Conservation (phyloP, 371 early-diverging fungal species). For the Mortierella sp. region DNA sequence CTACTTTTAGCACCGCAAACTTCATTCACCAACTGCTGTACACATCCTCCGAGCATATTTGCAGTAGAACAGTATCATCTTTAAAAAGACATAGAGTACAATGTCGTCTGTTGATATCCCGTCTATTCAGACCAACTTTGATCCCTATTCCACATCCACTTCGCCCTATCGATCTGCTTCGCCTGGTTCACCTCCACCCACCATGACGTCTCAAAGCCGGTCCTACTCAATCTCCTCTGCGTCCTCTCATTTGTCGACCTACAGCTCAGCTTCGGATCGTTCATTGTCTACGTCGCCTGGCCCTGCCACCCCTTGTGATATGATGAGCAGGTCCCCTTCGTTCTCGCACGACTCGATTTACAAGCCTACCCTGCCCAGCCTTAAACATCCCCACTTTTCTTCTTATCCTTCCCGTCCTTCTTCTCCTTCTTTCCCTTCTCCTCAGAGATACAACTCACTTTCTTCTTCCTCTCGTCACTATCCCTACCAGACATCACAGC, state of each 20-base stretch:
- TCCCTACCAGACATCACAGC: slow-evolving; percentile 9
- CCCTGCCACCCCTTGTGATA: slow-evolving; percentile 50
- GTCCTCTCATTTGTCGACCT: slow-evolving; percentile 37
- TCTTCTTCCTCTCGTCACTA: slow-evolving; percentile 28
- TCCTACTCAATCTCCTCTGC: slow-evolving; percentile 44
- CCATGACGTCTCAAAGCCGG: slow-evolving; percentile 36
- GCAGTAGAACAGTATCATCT: not conserved
- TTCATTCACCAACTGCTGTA: not conserved
- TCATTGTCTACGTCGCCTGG: slow-evolving; percentile 43
- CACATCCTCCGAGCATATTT: not conserved
- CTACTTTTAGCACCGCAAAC: not conserved
- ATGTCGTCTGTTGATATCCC: slow-evolving; percentile 45
- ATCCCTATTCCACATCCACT: slow-evolving; percentile 23
- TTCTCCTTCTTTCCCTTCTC: slow-evolving; percentile 16
- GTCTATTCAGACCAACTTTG: slow-evolving; percentile 36
- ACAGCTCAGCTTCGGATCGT: slow-evolving; percentile 46
- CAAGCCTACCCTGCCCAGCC: slow-evolving; percentile 23
- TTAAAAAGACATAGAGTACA: not conserved
- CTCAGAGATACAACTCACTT: slow-evolving; percentile 6
- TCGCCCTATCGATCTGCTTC: slow-evolving; percentile 23
- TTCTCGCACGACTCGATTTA: slow-evolving; percentile 35
- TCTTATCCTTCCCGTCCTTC: slow-evolving; percentile 11
- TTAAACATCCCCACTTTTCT: slow-evolving; percentile 21
- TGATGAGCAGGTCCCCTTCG: slow-evolving; percentile 41
- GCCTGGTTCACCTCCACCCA: slow-evolving; percentile 22